A percentile compares a stretch with the other conserved stretches of the same genome.
Conservation (phyloP, 2,329 filamentous ascomycete genomes). For the Laburnicola sp. region DNA sequence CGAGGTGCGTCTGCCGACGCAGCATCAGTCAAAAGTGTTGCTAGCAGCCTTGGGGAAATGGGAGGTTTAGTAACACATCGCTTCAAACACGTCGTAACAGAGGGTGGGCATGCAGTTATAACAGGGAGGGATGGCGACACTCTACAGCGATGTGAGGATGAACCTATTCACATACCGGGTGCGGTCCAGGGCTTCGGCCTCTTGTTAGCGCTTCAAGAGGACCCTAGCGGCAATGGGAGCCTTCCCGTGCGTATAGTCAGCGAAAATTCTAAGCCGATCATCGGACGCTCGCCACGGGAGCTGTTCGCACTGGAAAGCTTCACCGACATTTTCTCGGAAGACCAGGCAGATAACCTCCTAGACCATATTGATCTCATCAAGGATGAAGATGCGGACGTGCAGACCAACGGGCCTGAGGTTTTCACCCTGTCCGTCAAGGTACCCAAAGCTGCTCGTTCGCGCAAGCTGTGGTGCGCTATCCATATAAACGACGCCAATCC, state of each 20-base stretch:
- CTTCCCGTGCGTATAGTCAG: constrained; percentile 74
- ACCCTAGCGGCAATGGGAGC: constrained; percentile 60
- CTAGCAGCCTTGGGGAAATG: constrained; percentile 48
- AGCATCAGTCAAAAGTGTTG: constrained; percentile 39
- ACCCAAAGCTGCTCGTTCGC: constrained; percentile 54
- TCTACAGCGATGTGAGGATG: constrained; percentile 83
- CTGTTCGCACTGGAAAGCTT: constrained; percentile 77
- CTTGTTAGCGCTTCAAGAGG: constrained; percentile 73
- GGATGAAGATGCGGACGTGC: constrained; percentile 77
- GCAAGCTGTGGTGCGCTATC: constrained; percentile 85
- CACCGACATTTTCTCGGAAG: constrained; percentile 79
- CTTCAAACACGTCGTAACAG: constrained; percentile 76
- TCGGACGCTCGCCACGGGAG: constrained; percentile 76
- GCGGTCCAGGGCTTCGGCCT: constrained; percentile 80
- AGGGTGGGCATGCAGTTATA: constrained; percentile 79
- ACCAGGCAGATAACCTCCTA: constrained; percentile 79
- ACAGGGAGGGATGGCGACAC: constrained; percentile 73
- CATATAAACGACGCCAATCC: constrained; percentile 71
- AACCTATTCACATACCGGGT: constrained; percentile 85
- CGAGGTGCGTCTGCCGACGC: constrained; percentile 28
- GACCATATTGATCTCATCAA: constrained; percentile 88
- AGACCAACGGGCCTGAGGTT: constrained; percentile 78
- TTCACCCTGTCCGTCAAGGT: constrained; percentile 75
- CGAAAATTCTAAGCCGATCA: constrained; percentile 75
- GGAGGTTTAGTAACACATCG: constrained; percentile 66